These are phyloP conservation scores for Floccularia luteovirens DNA, from an alignment of 768 basidiomycete species.

Conservation along the genomic window DNA sequence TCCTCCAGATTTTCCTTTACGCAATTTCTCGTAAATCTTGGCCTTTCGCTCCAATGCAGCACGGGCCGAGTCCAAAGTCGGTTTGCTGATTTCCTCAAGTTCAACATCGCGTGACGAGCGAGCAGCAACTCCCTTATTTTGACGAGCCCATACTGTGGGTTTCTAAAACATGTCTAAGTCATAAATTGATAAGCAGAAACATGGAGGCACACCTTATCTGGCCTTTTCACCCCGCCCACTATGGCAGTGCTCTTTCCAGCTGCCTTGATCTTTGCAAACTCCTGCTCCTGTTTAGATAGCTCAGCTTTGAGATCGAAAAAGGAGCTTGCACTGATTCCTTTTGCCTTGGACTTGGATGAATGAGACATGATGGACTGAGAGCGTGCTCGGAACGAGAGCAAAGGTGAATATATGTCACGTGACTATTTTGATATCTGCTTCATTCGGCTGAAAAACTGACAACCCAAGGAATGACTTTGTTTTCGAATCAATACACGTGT, in stretches of 20 bases:
- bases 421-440: too few relatives aligned
- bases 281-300: conserved; percentile 53
- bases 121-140: conserved; percentile 64
- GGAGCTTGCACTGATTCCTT: conserved; percentile 64
- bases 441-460: too few relatives aligned
- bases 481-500: too few relatives aligned
- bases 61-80: conserved; percentile 66
- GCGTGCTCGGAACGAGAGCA: background rate
- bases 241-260: conserved; percentile 45
- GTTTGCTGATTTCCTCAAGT: conserved; percentile 59
- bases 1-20: conserved; percentile 73
- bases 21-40: conserved; percentile 71
- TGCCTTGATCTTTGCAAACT: conserved; percentile 51
- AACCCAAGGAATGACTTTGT: too few relatives aligned
- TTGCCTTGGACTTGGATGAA: conserved; percentile 54
- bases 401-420: too few relatives aligned
- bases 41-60: conserved; percentile 72
- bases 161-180: conserved; percentile 36
- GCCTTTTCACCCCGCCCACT: conserved; percentile 55
- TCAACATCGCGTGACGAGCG: conserved; percentile 66
- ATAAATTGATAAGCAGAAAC: background rate
- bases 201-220: conserved; percentile 52
- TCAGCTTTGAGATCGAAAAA: conserved; percentile 82
- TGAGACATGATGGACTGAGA: conserved; percentile 30
- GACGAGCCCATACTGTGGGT: conserved; percentile 67